Conservation (phyloP, 345 rosid genomes). For the Hirschfeldia incana region DNA sequence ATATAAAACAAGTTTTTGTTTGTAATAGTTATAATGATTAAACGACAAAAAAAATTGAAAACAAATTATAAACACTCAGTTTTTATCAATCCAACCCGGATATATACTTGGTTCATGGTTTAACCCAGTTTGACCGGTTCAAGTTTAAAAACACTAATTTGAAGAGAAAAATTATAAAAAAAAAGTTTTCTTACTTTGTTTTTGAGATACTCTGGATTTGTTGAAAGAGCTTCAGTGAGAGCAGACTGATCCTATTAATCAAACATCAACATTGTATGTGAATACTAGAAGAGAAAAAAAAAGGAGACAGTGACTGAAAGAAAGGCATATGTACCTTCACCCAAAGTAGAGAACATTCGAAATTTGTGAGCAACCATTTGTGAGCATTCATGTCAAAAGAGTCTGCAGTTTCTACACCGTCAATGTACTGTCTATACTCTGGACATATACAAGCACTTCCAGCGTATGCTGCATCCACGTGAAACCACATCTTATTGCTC, state of each 20-base stretch:
- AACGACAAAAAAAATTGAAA: background rate
- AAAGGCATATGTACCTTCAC: slow-evolving; percentile 58
- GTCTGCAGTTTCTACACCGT: background rate
- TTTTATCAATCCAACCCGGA: background rate
- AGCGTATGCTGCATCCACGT: background rate
- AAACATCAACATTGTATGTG: background rate
- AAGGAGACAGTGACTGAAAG: background rate
- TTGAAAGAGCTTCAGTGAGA: slow-evolving; percentile 80
- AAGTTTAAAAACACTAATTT: background rate
- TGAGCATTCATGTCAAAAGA: slow-evolving; percentile 57
- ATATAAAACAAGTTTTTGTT: background rate
- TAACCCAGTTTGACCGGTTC: too few species aligned
- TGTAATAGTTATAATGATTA: background rate
- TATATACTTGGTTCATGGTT: too few species aligned
- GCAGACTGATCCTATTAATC: slow-evolving; percentile 68
- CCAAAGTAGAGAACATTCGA: slow-evolving; percentile 90
- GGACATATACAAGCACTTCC: background rate
- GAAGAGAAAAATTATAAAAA: background rate
- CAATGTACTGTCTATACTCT: background rate
- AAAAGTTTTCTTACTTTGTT: slow-evolving; percentile 58
- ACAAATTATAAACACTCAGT: background rate
- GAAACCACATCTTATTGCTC: background rate
- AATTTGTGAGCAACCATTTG: slow-evolving; percentile 87
- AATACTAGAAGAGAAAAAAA: background rate
- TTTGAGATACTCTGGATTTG: slow-evolving; percentile 83